Percentiles rank a stretch among this genome's conserved stretches.
Conservation (phyloP, 2,329 filamentous ascomycete genomes). For the Fusarium burgessii region DNA sequence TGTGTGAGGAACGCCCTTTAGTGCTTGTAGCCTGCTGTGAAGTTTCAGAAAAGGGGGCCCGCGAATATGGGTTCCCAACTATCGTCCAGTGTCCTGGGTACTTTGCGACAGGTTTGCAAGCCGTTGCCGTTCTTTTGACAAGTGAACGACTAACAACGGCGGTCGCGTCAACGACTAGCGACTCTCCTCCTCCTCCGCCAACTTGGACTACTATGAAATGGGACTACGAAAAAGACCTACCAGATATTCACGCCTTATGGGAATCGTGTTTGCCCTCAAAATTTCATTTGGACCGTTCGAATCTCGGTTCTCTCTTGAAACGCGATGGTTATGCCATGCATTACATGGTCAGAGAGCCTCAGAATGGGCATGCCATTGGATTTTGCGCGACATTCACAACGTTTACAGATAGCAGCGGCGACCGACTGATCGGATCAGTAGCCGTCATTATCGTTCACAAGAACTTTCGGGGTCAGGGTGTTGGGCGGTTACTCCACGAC, state of each 20-base stretch:
- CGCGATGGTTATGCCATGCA: conserved; percentile 69
- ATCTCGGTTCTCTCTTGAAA: conserved; percentile 61
- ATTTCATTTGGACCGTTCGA: conserved; percentile 59
- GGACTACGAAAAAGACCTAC: conserved; percentile 55
- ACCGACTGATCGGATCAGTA: conserved; percentile 67
- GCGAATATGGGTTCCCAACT: conserved; percentile 62
- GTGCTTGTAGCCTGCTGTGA: conserved; percentile 66
- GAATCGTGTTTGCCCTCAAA: conserved; percentile 55
- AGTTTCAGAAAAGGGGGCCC: conserved; percentile 54
- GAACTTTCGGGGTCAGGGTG: conserved; percentile 60
- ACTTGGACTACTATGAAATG: conserved; percentile 59
- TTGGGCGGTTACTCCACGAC: conserved; percentile 66
- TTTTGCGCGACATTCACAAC: conserved; percentile 72
- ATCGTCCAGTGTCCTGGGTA: conserved; percentile 64
- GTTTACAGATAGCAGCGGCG: conserved; percentile 64
- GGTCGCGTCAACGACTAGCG: conserved; percentile 12
- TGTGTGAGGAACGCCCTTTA: conserved; percentile 62
- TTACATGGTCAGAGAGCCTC: conserved; percentile 65
- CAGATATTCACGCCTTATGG: conserved; percentile 61
- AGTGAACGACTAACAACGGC: conserved; percentile 48
- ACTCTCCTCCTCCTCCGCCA: conserved; percentile 45
- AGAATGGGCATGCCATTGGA: conserved; percentile 58
- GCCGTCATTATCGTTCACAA: conserved; percentile 65
- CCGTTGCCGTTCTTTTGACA: conserved; percentile 65
- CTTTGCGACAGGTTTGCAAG: conserved; percentile 59